Percentiles rank a stretch among this genome's conserved stretches.
phyloP scores from a whole-genome alignment of 2,329 filamentous ascomycete species.

The Fusarium sacchari region DNA sequence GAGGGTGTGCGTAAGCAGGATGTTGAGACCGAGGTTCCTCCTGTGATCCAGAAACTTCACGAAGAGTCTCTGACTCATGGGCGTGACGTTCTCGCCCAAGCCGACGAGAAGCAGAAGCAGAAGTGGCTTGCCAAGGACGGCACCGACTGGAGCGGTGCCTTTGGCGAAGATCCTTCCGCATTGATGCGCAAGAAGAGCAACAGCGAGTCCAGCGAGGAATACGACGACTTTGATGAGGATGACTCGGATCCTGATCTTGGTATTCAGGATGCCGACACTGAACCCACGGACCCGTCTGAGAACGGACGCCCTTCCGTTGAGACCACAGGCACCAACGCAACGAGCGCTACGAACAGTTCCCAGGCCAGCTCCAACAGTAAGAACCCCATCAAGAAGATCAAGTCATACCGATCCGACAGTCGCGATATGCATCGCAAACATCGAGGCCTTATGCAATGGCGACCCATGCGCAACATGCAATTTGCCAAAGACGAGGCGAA shows the following conservation, averaged over 20 bases:
- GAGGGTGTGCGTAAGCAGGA: slow-evolving; percentile 82
- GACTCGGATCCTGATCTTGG: slow-evolving; percentile 64
- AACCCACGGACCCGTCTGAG: slow-evolving; percentile 43
- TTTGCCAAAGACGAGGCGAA: slow-evolving; percentile 91
- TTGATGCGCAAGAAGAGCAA: slow-evolving; percentile 51
- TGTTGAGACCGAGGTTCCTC: slow-evolving; percentile 79
- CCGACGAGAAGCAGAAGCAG: slow-evolving; percentile 75
- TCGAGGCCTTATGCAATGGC: slow-evolving; percentile 94
- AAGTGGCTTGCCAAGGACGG: slow-evolving; percentile 84
- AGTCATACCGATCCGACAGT: slow-evolving; percentile 73
- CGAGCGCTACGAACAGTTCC: slow-evolving; percentile 46
- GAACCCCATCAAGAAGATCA: slow-evolving; percentile 67
- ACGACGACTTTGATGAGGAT: slow-evolving; percentile 54
- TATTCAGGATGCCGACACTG: slow-evolving; percentile 63
- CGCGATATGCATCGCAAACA: slow-evolving; percentile 86
- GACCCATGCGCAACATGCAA: slow-evolving; percentile 82
- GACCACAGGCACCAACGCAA: slow-evolving; percentile 46
- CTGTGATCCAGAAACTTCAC: slow-evolving; percentile 78
- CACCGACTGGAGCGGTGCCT: slow-evolving; percentile 87
- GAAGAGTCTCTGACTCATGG: slow-evolving; percentile 82
- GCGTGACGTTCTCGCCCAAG: slow-evolving; percentile 81
- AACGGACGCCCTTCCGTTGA: slow-evolving; percentile 53
- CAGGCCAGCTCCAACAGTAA: slow-evolving; percentile 52
- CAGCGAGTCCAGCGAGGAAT: slow-evolving; percentile 50
- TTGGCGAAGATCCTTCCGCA: slow-evolving; percentile 77